These are phyloP conservation scores for Schizothecium vesticola DNA, from an alignment of 495 filamentous ascomycete species.

Conservation along the genomic window DNA sequence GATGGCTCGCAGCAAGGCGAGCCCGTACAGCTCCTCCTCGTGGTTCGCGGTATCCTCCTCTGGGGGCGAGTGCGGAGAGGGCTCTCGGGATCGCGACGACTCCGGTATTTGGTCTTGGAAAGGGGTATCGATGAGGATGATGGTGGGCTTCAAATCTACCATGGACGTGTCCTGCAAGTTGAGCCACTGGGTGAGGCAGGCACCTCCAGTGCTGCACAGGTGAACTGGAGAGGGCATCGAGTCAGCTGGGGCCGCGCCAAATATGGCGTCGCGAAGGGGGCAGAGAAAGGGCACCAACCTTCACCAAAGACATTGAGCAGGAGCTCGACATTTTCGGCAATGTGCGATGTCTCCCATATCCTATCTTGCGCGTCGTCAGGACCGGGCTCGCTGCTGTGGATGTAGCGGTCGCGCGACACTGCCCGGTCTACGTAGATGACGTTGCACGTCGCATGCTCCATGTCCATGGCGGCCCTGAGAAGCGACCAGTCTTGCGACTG, in stretches of 20 bases:
- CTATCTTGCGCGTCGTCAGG: not conserved
- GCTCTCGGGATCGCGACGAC: slow-evolving; percentile 25
- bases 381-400: slow-evolving; percentile 5
- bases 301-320: slow-evolving; percentile 46
- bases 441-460: slow-evolving; percentile 69
- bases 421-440: slow-evolving; percentile 80
- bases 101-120: slow-evolving; percentile 44
- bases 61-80: slow-evolving; percentile 41
- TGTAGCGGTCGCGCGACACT: slow-evolving; percentile 53
- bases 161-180: slow-evolving; percentile 60
- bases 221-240: slow-evolving; percentile 49
- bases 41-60: slow-evolving; percentile 31
- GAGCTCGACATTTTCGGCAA: slow-evolving; percentile 43
- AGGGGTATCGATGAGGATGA: slow-evolving; percentile 71
- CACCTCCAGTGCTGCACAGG: slow-evolving; percentile 62
- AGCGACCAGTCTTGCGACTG: slow-evolving; percentile 47
- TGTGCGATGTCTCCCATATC: slow-evolving; percentile 29
- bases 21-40: slow-evolving; percentile 58
- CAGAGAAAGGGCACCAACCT: slow-evolving; percentile 31
- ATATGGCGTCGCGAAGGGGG: not conserved
- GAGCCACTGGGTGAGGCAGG: slow-evolving; percentile 64
- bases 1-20: slow-evolving; percentile 63
- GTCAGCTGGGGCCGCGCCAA: slow-evolving; percentile 22
- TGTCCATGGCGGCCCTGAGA: slow-evolving; percentile 33
- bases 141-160: slow-evolving; percentile 60